Conservation (phyloP, 2,329 filamentous ascomycete species). For the Trichoderma sp. region DNA sequence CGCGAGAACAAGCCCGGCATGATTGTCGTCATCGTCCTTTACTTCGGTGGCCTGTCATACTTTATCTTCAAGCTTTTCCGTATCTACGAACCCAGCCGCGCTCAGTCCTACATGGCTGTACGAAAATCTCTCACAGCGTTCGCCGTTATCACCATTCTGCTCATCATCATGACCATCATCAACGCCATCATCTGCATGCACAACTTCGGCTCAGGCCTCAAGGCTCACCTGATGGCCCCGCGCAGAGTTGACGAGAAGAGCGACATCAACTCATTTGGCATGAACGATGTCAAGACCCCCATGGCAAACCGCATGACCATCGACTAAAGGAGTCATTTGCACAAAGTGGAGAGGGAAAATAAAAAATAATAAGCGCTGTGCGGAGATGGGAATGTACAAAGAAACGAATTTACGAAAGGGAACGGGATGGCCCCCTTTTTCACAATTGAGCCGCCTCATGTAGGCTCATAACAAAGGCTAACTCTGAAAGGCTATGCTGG, state of each 20-base stretch:
- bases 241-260: constrained; percentile 52
- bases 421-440: constrained; percentile 17
- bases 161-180: constrained; percentile 84
- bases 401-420: constrained; percentile 34
- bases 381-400: constrained; percentile 30
- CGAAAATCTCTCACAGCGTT: constrained; percentile 87
- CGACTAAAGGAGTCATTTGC: constrained; percentile 40
- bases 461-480: constrained; percentile 17
- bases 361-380: not conserved
- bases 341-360: not conserved
- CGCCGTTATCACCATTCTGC: constrained; percentile 83
- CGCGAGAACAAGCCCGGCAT: constrained; percentile 80
- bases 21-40: constrained; percentile 74
- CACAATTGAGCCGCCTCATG: constrained; percentile 4
- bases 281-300: constrained; percentile 56
- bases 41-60: constrained; percentile 85
- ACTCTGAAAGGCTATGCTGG: constrained; percentile 11
- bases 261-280: constrained; percentile 53
- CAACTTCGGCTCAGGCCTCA: constrained; percentile 89
- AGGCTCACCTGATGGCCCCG: constrained; percentile 71
- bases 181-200: constrained; percentile 83
- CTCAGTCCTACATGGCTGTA: constrained; percentile 68
- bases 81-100: constrained; percentile 72
- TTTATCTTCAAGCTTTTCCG: constrained; percentile 98
- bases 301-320: constrained; percentile 60